phyloP scores from a whole-genome alignment of 2,329 filamentous ascomycete genomes.

The Cryphonectria naterciae region DNA sequence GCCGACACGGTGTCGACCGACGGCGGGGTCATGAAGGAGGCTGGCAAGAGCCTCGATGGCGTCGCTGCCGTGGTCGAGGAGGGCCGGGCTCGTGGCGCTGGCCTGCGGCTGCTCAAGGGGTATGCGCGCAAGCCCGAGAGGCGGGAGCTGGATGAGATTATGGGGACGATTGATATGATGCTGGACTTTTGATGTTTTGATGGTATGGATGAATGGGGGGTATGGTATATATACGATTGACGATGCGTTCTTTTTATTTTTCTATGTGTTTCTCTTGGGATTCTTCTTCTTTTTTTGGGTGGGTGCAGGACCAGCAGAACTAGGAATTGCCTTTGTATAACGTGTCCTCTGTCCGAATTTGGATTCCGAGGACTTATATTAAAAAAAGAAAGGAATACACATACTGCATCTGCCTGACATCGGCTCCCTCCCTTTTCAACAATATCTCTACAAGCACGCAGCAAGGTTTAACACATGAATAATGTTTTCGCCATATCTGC shows the following conservation, averaged over 20 bases:
- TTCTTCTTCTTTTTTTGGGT: not conserved
- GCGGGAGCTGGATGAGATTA: constrained; percentile 24
- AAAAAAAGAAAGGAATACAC: not conserved
- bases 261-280: not conserved
- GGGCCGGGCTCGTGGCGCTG: constrained; percentile 61
- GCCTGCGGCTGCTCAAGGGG: constrained; percentile 65
- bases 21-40: constrained; percentile 56
- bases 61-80: constrained; percentile 67
- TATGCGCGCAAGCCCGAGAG: constrained; percentile 64
- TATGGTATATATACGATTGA: constrained; percentile 3
- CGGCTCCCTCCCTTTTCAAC: not conserved
- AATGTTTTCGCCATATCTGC: too few relatives aligned
- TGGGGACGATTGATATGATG: constrained; percentile 26
- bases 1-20: constrained; percentile 54
- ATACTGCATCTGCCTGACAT: constrained; percentile 2
- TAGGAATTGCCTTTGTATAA: not conserved
- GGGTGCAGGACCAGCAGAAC: not conserved
- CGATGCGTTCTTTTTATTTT: not conserved
- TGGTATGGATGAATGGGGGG: not conserved
- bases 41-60: constrained; percentile 62
- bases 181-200: constrained; percentile 18
- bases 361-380: constrained; percentile 11
- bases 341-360: not conserved
- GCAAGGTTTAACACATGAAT: too few relatives aligned
- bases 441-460: too few relatives aligned